A percentile compares a stretch with the other conserved stretches of the same genome.
These are phyloP conservation scores for Rhizomucor pusillus DNA, from an alignment of 371 early-diverging fungal species.

Conservation along the genomic window DNA sequence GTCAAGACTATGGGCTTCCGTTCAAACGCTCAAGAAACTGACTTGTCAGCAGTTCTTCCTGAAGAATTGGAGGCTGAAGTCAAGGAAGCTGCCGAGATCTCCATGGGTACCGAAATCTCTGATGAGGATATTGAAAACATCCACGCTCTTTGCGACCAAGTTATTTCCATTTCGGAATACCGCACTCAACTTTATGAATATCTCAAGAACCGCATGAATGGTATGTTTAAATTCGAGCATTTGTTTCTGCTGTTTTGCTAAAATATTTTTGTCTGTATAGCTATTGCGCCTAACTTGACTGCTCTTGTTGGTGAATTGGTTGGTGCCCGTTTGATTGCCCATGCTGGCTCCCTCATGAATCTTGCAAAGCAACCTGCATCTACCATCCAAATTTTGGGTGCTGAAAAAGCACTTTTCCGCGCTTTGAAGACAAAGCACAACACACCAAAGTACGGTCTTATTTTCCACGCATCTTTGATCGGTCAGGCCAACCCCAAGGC, in stretches of 20 bases:
- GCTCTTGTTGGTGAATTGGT: constrained; percentile 90
- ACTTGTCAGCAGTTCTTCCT: constrained; percentile 82
- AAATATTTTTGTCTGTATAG: constrained; percentile 16
- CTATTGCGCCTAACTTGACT: constrained; percentile 93
- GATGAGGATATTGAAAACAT: constrained; percentile 90
- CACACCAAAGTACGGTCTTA: constrained; percentile 97
- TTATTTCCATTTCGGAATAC: constrained; percentile 84
- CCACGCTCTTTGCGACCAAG: constrained; percentile 75
- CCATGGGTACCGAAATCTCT: constrained; percentile 94
- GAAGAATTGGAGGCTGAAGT: constrained; percentile 86
- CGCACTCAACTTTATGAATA: constrained; percentile 87
- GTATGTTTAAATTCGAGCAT: constrained; percentile 3
- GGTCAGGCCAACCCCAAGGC: constrained; percentile 83
- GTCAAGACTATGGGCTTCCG: constrained; percentile 78
- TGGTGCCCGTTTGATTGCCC: constrained; percentile 89
- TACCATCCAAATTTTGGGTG: constrained; percentile 97
- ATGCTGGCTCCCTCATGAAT: constrained; percentile 90
- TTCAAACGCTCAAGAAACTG: constrained; percentile 70
- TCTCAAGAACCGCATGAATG: constrained; percentile 85
- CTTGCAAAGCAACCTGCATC: constrained; percentile 93
- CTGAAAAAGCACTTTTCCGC: constrained; percentile 97
- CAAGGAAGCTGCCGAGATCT: constrained; percentile 83
- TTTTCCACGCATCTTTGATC: constrained; percentile 90
- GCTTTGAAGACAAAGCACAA: constrained; percentile 93
- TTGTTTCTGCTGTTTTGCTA: background rate